Base-by-base conservation (phyloP, 2,329 filamentous ascomycete species). In the Cyphellophora attinorum region DNA sequence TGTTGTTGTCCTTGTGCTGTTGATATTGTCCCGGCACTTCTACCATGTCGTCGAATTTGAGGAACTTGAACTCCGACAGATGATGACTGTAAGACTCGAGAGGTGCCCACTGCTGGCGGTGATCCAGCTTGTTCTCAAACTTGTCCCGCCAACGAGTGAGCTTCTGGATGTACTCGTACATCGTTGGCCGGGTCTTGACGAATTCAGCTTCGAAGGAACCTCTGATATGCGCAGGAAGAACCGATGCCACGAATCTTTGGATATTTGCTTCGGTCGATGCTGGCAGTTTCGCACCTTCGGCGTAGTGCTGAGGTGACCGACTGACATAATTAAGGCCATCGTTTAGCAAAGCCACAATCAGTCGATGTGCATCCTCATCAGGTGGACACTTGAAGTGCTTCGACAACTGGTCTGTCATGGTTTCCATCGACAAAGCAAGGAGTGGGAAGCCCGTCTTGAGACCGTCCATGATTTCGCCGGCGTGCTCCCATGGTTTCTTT, bases 361-460 rank as follows among this genome's bases (percentile, higher is more conserved):
- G 70, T 32, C 91, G 76, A 59, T 96, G 96, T 2, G 91, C 93
- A 63, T 99, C 91, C 57, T 99, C 91, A 51, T 99, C 91, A 0
- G 89, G 89, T 11, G 89, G 89, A 51, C 91, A 96, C 63, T 98
- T 98, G 74, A 98, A 98, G 61, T 96, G 82, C 68, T 96, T 96
- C 58, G 91, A 83, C 39, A 98, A 94, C 60, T 96, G 89, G 55
- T 98, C 91, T 18, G 96, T 88, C 86, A 96, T 98, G 0, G 89
- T 94, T 64, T 99, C 91, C 91, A 99, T 96, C 0, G 89, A 95
- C 28, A 96, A 67, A 6, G 93, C 91, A 49, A 99, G 73, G 12
- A 99, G 71, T 15, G 91, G 91, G 68, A 96, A 98, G 0, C 89
- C 88, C 5, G 91, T 96, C 68, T 98, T 96, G 35, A 98, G 76